Conservation (phyloP, 225 moss, liverwort and hornwort species). For the Rhytidiadelphus loreus region DNA sequence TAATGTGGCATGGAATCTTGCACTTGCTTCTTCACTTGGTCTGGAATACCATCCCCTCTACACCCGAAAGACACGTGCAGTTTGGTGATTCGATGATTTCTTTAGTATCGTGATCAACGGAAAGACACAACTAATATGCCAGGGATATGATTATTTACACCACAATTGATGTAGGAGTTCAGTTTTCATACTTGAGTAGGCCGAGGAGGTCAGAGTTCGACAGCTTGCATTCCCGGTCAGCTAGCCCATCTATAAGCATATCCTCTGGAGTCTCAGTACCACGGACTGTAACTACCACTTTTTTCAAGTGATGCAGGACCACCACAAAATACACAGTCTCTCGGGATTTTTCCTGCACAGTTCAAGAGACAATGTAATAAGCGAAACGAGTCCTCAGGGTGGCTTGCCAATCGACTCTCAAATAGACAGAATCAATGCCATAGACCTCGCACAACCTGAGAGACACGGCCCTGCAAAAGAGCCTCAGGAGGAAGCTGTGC, state of each 20-base stretch:
- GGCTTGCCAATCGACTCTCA: background rate
- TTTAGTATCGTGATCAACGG: background rate
- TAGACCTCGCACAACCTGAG: background rate
- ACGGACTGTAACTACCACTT: background rate
- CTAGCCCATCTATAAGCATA: background rate
- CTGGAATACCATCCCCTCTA: background rate
- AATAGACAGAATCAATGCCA: background rate
- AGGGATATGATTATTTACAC: background rate
- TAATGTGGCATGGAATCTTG: background rate
- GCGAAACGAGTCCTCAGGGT: background rate
- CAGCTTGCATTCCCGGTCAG: background rate
- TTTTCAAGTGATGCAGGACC: background rate
- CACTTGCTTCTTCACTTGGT: background rate
- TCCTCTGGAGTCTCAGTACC: background rate
- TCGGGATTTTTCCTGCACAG: background rate
- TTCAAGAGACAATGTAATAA: background rate
- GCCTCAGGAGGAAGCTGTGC: background rate
- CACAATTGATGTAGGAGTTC: background rate
- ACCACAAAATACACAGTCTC: background rate
- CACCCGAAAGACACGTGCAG: background rate
- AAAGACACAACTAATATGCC: background rate
- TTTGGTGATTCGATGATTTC: background rate
- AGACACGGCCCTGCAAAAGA: background rate
- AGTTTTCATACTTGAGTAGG: background rate
- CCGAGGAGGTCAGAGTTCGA: background rate